phyloP scores from a whole-genome alignment of 2,329 filamentous ascomycete genomes.

The Aureobasidium sp. region DNA sequence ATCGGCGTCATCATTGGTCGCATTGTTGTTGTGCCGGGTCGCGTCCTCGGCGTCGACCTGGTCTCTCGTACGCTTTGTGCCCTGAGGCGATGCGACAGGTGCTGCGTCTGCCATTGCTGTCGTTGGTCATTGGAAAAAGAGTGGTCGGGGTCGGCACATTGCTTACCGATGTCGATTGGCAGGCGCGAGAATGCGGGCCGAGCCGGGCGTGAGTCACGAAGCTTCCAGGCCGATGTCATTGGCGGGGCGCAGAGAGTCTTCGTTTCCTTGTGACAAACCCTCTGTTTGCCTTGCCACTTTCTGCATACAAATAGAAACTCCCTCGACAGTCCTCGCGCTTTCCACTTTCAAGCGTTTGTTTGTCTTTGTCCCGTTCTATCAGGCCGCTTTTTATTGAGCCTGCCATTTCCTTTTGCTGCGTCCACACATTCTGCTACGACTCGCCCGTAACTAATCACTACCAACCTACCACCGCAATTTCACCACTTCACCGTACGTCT shows the following conservation, averaged over 20 bases:
- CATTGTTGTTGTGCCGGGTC: not conserved
- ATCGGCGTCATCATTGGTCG: conserved; percentile 15
- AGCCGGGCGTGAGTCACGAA: conserved; percentile 8
- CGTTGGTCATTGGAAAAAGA: not conserved
- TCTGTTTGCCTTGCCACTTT: conserved; percentile 9
- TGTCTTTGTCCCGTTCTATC: conserved; percentile 12
- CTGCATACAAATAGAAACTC: not conserved
- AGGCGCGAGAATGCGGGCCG: not conserved
- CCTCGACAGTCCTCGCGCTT: not conserved
- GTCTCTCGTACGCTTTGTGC: conserved; percentile 17
- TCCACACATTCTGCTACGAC: not conserved
- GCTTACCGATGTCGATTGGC: not conserved
- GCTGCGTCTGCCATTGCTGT: conserved; percentile 1
- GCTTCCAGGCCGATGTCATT: conserved; percentile 2
- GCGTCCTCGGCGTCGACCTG: conserved; percentile 16
- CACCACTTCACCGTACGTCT: not conserved
- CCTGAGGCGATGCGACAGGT: conserved; percentile 17
- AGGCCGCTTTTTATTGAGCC: conserved; percentile 15
- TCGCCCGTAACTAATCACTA: not conserved
- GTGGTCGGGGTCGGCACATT: conserved; percentile 7
- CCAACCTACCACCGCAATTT: not conserved
- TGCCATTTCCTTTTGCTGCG: conserved; percentile 9
- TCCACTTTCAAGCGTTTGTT: not conserved
- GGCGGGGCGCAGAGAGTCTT: conserved; percentile 1
- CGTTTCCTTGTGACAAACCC: conserved; percentile 3